Conservation (phyloP, 805 yeast species). For the Yarrowia deformans region DNA sequence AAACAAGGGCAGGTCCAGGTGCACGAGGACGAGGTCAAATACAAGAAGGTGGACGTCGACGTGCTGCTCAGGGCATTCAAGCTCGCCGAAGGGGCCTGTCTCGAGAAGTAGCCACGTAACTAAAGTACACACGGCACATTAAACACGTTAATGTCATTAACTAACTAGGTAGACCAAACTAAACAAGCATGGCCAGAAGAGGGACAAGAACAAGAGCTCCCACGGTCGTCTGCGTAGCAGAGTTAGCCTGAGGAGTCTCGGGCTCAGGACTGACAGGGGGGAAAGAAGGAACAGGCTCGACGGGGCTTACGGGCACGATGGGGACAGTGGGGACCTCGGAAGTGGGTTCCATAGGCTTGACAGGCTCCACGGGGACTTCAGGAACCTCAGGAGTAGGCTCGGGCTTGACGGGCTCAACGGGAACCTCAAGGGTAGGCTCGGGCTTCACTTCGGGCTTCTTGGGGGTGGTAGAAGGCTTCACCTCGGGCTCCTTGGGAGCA, state of each 20-base stretch:
- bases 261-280: conserved; percentile 5
- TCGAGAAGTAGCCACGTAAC: neutral
- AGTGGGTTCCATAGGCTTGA: neutral
- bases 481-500: neutral
- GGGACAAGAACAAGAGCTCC: conserved; percentile 13
- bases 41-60: conserved; percentile 16
- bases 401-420: neutral
- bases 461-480: neutral
- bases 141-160: too few species aligned
- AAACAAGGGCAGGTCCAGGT: neutral
- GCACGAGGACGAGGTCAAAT: conserved; percentile 14
- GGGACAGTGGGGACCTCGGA: neutral
- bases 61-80: conserved; percentile 27
- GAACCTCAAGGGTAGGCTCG: neutral
- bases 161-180: neutral
- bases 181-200: conserved; percentile 14
- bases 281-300: neutral
- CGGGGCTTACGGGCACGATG: too few species aligned
- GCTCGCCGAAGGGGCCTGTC: conserved; percentile 7
- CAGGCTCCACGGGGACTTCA: neutral
- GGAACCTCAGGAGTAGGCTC: neutral
- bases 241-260: conserved; percentile 27
- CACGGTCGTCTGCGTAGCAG: conserved; percentile 12
- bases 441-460: neutral
- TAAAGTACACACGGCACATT: too few species aligned